A percentile compares a stretch with the other conserved stretches of the same genome.
Conservation (phyloP, 176 grass and related monocot genomes). For the Calamus simplicifolius region DNA sequence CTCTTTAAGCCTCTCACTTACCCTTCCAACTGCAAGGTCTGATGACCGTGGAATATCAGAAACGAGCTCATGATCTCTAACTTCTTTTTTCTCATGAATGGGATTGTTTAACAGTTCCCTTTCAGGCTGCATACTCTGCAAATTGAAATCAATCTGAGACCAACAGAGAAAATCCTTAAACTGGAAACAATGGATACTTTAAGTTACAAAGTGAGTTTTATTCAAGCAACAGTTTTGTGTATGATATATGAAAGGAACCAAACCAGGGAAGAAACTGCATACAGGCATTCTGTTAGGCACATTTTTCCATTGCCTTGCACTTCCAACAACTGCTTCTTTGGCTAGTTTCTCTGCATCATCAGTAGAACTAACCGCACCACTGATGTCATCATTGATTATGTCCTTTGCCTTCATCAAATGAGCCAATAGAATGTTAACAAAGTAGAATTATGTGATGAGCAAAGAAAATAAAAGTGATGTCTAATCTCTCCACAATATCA, state of each 20-base stretch:
- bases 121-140: conserved; percentile 29
- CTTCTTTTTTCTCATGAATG: conserved; percentile 43
- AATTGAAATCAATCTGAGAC: conserved; percentile 14
- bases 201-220: no score
- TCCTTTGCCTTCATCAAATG: conserved; percentile 36
- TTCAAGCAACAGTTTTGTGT: no score
- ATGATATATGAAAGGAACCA: conserved; percentile 1
- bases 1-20: conserved; percentile 36
- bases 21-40: conserved; percentile 33
- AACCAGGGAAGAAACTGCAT: conserved; percentile 27
- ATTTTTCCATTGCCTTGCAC: conserved; percentile 33
- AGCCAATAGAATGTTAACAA: neutral
- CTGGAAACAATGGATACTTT: no score
- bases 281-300: conserved; percentile 35
- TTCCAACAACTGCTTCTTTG: conserved; percentile 32
- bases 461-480: neutral
- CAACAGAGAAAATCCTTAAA: neutral
- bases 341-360: conserved; percentile 32
- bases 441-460: no score
- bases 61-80: conserved; percentile 40
- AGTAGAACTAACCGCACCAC: conserved; percentile 24
- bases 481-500: conserved; percentile 31
- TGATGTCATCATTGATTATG: conserved; percentile 28
- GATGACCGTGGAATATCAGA: conserved; percentile 38
- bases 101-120: conserved; percentile 33